Conservation (phyloP, 2,329 filamentous ascomycete species). For the Aspergillus sp. region DNA sequence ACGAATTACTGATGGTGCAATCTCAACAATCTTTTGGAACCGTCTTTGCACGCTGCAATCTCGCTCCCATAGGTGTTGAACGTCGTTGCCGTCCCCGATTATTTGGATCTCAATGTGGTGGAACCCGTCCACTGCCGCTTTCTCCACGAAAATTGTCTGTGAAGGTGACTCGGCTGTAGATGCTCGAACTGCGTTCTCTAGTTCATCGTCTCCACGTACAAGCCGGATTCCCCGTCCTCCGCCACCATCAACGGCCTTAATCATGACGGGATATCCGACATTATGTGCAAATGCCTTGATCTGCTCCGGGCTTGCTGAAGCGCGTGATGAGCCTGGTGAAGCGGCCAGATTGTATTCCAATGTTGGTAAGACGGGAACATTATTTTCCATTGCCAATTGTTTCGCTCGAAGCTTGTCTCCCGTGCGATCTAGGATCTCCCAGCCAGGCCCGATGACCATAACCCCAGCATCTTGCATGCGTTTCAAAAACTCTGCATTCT, state of each 20-base stretch:
- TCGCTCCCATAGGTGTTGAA: slow-evolving; percentile 59
- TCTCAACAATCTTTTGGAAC: slow-evolving; percentile 63
- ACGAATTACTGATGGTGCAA: slow-evolving; percentile 54
- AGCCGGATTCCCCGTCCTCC: slow-evolving; percentile 62
- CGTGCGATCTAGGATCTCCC: slow-evolving; percentile 57
- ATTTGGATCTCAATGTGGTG: slow-evolving; percentile 64
- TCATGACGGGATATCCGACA: slow-evolving; percentile 57
- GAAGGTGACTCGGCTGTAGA: slow-evolving; percentile 61
- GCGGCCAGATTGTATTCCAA: slow-evolving; percentile 26
- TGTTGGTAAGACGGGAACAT: slow-evolving; percentile 54
- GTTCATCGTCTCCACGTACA: slow-evolving; percentile 44
- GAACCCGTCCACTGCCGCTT: slow-evolving; percentile 62
- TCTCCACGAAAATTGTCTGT: slow-evolving; percentile 58
- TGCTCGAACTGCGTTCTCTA: slow-evolving; percentile 50
- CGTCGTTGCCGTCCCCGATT: slow-evolving; percentile 55
- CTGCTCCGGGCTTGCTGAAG: slow-evolving; percentile 45
- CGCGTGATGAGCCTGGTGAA: slow-evolving; percentile 16
- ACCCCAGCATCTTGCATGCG: slow-evolving; percentile 50
- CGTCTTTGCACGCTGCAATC: slow-evolving; percentile 62
- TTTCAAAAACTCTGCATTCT: slow-evolving; percentile 52
- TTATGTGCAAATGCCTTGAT: slow-evolving; percentile 59
- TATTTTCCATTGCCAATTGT: slow-evolving; percentile 51
- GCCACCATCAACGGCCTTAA: slow-evolving; percentile 66
- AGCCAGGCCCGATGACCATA: slow-evolving; percentile 56
- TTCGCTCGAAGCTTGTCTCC: slow-evolving; percentile 59